These are phyloP conservation scores for Cladosporium sp. DNA, from an alignment of 2,329 filamentous ascomycete genomes.

Conservation along the genomic window DNA sequence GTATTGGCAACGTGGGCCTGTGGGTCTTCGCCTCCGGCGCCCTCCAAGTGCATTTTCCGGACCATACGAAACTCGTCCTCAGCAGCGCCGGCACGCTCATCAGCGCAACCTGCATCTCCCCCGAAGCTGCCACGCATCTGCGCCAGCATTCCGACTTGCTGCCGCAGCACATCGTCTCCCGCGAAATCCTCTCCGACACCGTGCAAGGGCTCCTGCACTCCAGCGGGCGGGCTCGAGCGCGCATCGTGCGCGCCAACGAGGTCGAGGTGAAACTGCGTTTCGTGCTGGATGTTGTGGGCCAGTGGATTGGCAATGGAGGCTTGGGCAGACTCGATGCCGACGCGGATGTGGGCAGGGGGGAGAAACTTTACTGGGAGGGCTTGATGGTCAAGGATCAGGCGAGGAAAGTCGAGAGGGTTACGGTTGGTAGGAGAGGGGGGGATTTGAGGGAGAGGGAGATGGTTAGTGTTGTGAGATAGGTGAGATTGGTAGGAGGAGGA, in stretches of 20 bases:
- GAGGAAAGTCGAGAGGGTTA: conserved; percentile 44
- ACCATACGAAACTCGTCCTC: conserved; percentile 80
- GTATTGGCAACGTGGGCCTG: conserved; percentile 74
- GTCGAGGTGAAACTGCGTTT: conserved; percentile 72
- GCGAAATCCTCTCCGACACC: conserved; percentile 67
- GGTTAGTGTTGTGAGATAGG: not conserved
- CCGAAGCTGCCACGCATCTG: conserved; percentile 65
- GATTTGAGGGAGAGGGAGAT: conserved; percentile 26
- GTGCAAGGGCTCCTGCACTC: conserved; percentile 68
- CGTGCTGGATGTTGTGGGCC: conserved; percentile 63
- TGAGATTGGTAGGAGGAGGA: not conserved
- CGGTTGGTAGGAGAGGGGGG: conserved; percentile 46
- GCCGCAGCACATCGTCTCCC: conserved; percentile 65
- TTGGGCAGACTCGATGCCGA: conserved; percentile 50
- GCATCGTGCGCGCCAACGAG: conserved; percentile 64
- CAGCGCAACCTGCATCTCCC: conserved; percentile 71
- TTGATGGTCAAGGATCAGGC: conserved; percentile 40
- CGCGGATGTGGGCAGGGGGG: conserved; percentile 24
- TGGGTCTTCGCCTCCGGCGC: conserved; percentile 80
- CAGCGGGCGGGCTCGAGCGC: conserved; percentile 42
- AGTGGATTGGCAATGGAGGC: conserved; percentile 68
- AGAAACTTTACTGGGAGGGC: conserved; percentile 40
- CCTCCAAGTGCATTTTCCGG: conserved; percentile 79
- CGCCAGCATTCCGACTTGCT: conserved; percentile 56
- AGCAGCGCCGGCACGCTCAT: conserved; percentile 71